Evolutionary conservation across 2,329 filamentous ascomycete genomes (phyloP).

Genomic region (Talaromyces sp.): DNA sequence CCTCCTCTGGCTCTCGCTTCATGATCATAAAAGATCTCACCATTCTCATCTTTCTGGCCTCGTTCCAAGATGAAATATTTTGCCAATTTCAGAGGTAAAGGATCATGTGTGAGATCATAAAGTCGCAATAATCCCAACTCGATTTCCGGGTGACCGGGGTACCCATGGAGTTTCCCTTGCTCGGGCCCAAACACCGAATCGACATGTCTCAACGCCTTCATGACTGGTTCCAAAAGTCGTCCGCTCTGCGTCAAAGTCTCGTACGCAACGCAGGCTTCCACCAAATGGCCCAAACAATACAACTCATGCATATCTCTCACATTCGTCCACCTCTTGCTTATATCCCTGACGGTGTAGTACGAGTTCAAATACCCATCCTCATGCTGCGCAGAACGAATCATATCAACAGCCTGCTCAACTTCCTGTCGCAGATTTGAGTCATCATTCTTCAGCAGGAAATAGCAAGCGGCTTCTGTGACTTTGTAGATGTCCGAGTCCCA

Average conservation of each 20-base stretch:
- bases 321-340: constrained; percentile 56
- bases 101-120: constrained; percentile 39
- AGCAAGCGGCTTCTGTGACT: constrained; percentile 62
- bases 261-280: constrained; percentile 60
- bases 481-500: constrained; percentile 60
- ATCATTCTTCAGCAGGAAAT: constrained; percentile 49
- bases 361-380: constrained; percentile 62
- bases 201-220: constrained; percentile 55
- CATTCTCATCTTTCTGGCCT: constrained; percentile 49
- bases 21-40: constrained; percentile 53
- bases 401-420: constrained; percentile 55
- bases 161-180: constrained; percentile 53
- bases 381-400: constrained; percentile 57
- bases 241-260: constrained; percentile 52
- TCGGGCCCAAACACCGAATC: constrained; percentile 52
- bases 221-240: constrained; percentile 51
- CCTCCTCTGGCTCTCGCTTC: constrained; percentile 51
- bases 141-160: constrained; percentile 60
- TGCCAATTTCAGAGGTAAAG: constrained; percentile 47
- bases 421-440: constrained; percentile 45
- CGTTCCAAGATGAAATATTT: constrained; percentile 58
- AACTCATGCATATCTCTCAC: constrained; percentile 61
- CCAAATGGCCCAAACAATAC: constrained; percentile 55
- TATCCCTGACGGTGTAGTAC: constrained; percentile 60
- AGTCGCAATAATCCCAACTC: constrained; percentile 51